These are phyloP conservation scores for Tetracentron sinense DNA, from an alignment of 164 flowering plant species.

Conservation along the genomic window DNA sequence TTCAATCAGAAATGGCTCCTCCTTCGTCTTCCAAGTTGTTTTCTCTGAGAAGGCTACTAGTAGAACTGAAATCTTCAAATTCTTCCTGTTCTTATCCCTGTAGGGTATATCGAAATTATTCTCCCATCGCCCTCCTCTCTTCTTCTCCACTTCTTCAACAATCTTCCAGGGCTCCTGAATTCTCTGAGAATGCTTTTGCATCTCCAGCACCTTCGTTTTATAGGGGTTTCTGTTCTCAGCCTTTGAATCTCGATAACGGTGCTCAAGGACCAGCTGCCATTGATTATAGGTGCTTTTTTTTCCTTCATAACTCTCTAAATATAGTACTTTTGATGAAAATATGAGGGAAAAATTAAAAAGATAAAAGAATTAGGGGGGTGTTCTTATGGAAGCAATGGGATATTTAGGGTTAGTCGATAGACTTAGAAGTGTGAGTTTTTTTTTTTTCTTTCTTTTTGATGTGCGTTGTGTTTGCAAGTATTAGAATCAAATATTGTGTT, in stretches of 20 bases:
- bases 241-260: constrained; percentile 1
- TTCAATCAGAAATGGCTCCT: neutral
- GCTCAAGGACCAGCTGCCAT: constrained; percentile 14
- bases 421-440: neutral
- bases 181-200: neutral
- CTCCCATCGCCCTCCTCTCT: neutral
- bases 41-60: neutral
- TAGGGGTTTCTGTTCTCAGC: neutral
- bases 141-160: neutral
- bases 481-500: neutral
- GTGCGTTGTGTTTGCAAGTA: neutral
- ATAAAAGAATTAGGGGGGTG: no score
- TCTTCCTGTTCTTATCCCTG: neutral
- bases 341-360: no score
- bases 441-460: no score
- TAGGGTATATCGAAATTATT: neutral
- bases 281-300: constrained; percentile 17
- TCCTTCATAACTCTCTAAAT: neutral
- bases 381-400: neutral
- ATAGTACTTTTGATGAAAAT: no score
- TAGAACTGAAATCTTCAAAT: neutral
- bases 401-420: neutral
- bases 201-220: neutral
- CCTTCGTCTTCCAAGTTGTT: neutral
- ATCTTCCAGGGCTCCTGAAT: neutral